A percentile compares a stretch with the other conserved stretches of the same genome.
These are phyloP conservation scores for Copromyces sp. DNA, from an alignment of 495 filamentous ascomycete genomes.

Conservation along the genomic window DNA sequence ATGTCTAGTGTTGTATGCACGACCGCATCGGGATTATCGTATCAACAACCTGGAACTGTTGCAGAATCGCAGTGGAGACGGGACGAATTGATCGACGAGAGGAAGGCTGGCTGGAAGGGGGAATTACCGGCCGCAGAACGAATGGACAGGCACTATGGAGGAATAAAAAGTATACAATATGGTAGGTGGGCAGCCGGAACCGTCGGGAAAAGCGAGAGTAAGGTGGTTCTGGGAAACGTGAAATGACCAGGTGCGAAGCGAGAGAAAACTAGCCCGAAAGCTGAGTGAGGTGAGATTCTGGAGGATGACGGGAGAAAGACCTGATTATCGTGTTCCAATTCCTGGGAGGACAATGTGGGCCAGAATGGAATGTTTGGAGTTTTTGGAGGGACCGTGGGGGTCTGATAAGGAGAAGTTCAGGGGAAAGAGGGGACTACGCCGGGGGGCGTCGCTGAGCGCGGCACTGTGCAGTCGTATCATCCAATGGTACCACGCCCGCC, in stretches of 20 bases:
- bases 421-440: neutral
- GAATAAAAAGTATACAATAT: neutral
- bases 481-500: neutral
- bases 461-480: neutral
- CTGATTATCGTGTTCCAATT: neutral
- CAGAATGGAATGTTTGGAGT: neutral
- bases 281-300: slow-evolving; percentile 15
- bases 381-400: neutral
- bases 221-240: neutral
- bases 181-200: neutral
- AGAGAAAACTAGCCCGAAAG: slow-evolving; percentile 19
- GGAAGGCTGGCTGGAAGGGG: neutral
- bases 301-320: neutral
- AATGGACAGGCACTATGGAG: neutral
- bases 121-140: neutral
- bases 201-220: slow-evolving; percentile 14
- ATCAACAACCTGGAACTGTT: neutral
- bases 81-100: neutral
- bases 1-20: neutral
- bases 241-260: slow-evolving; percentile 9
- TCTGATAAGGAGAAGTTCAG: neutral
- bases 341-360: neutral
- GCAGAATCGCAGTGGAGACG: neutral
- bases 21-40: neutral
- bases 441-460: neutral